A percentile compares a stretch with the other conserved stretches of the same genome.
Evolutionary conservation across 768 basidiomycete genomes (phyloP).

Genomic region (Suillus brevipes): DNA sequence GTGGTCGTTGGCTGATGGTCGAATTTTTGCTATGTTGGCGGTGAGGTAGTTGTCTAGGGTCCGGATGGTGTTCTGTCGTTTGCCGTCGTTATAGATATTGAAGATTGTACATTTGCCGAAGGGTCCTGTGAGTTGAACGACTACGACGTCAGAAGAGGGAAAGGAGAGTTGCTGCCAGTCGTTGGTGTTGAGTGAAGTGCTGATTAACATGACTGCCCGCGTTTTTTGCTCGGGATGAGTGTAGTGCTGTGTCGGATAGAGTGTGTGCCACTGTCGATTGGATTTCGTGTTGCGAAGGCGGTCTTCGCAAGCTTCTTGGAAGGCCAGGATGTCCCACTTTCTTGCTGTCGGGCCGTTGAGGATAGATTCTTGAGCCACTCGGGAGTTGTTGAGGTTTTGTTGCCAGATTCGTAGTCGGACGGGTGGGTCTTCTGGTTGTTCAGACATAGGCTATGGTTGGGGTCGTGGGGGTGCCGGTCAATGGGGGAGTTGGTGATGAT

Average conservation of each 20-base stretch:
- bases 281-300: not conserved
- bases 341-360: not conserved
- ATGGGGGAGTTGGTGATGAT: too few relatives aligned
- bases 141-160: not conserved
- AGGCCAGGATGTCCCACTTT: not conserved
- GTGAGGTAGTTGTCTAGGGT: accelerated
- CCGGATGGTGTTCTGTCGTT: not conserved
- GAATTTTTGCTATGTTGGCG: not conserved
- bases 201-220: accelerated
- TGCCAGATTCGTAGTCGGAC: not conserved
- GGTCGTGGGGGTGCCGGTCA: too few relatives aligned
- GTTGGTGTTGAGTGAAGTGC: not conserved
- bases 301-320: not conserved
- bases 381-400: not conserved
- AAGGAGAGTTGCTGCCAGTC: not conserved
- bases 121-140: too few relatives aligned
- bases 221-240: not conserved
- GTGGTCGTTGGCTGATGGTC: accelerated
- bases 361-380: not conserved
- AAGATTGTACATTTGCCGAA: too few relatives aligned
- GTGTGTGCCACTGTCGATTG: not conserved
- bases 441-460: not conserved
- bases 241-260: not conserved
- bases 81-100: too few relatives aligned
- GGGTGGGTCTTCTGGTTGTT: not conserved